Evolutionary conservation across 75 land plant species (phyloP).

Genomic region (Isoetes taiwanensis): DNA sequence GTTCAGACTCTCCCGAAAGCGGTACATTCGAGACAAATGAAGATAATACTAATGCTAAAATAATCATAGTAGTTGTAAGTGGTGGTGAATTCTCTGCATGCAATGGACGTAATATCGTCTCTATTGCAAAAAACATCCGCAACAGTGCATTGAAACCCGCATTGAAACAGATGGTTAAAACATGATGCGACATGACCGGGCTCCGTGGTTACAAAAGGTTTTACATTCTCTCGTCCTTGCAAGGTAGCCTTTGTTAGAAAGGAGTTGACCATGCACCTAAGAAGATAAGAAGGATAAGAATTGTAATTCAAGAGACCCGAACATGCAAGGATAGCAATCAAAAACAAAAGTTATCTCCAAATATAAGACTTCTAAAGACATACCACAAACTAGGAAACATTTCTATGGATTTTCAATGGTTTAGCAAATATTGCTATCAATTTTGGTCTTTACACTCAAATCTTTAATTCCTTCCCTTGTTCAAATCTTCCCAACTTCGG

Average conservation of each 20-base stretch:
- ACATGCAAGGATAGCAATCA: not conserved
- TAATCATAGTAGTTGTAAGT: conserved; percentile 2
- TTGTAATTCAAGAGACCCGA: no score
- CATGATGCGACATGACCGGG: not conserved
- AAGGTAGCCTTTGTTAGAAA: no score
- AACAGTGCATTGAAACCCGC: conserved; percentile 1
- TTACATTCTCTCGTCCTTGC: not conserved
- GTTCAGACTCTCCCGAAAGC: not conserved
- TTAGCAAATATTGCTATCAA: no score
- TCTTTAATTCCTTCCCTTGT: no score
- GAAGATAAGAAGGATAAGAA: not conserved
- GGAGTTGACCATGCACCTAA: not conserved
- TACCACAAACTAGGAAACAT: no score
- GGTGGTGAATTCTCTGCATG: conserved; percentile 9
- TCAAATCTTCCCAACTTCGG: no score
- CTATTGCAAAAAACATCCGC: not conserved
- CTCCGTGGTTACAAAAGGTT: not conserved
- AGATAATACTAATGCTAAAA: not conserved
- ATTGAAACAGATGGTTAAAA: not conserved
- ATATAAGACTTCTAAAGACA: no score
- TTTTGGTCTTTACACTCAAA: no score
- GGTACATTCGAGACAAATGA: not conserved
- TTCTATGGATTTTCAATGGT: no score
- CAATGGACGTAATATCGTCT: not conserved
- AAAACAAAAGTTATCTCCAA: not conserved